Conservation (phyloP, 2,329 filamentous ascomycete genomes). For the Sclerotiophoma versabilis region DNA sequence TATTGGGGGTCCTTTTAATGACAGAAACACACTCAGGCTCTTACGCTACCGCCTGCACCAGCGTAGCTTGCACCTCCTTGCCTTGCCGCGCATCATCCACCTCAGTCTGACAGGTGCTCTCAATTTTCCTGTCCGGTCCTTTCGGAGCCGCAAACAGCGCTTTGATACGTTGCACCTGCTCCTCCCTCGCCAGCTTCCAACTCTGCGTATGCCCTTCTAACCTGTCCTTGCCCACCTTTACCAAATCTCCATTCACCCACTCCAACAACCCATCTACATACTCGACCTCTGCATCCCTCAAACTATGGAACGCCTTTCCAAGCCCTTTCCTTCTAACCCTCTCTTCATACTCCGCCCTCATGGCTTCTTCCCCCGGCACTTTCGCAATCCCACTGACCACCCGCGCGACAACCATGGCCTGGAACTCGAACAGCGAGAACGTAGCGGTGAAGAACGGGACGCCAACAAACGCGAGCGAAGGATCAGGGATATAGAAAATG, state of each 20-base stretch:
- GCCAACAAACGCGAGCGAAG: slow-evolving; percentile 68
- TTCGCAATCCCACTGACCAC: slow-evolving; percentile 61
- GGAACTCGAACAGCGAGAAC: slow-evolving; percentile 74
- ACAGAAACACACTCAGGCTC: neutral
- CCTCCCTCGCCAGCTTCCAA: slow-evolving; percentile 47
- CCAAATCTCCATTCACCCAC: slow-evolving; percentile 49
- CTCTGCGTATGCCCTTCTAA: slow-evolving; percentile 46
- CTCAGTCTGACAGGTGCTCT: neutral
- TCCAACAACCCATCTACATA: slow-evolving; percentile 52
- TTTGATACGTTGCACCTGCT: slow-evolving; percentile 43
- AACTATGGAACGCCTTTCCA: slow-evolving; percentile 55
- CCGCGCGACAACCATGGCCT: slow-evolving; percentile 67
- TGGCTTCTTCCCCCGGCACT: slow-evolving; percentile 56
- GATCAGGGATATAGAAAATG: slow-evolving; percentile 74
- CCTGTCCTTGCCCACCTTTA: slow-evolving; percentile 16
- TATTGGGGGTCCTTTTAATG: too few species aligned
- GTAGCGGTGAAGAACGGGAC: slow-evolving; percentile 71
- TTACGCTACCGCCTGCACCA: slow-evolving; percentile 1
- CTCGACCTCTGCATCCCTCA: slow-evolving; percentile 49
- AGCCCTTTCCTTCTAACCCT: slow-evolving; percentile 49
- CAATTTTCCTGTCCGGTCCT: neutral
- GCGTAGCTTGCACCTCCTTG: neutral
- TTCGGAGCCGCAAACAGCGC: slow-evolving; percentile 32
- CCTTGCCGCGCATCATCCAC: neutral
- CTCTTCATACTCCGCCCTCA: slow-evolving; percentile 52